Percentiles rank a stretch among this genome's conserved stretches.
Conservation (phyloP, 495 filamentous ascomycete genomes). For the Filosporella fistucella region DNA sequence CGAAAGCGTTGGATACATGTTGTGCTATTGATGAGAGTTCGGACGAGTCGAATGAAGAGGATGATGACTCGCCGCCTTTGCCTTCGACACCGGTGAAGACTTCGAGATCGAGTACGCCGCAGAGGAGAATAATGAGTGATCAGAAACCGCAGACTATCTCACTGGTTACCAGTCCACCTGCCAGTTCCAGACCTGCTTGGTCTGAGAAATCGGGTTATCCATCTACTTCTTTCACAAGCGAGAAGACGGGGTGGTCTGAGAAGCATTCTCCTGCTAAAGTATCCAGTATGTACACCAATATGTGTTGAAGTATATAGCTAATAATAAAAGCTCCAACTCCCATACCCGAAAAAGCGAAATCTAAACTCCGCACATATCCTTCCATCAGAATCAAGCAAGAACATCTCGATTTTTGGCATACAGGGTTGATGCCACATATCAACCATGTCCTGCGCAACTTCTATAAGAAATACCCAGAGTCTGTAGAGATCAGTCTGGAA, state of each 20-base stretch:
- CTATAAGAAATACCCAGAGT: slow-evolving; percentile 64
- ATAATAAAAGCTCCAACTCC: slow-evolving; percentile 14
- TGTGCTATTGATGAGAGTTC: slow-evolving; percentile 32
- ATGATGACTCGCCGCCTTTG: slow-evolving; percentile 16
- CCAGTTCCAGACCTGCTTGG: slow-evolving; percentile 1
- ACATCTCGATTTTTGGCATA: slow-evolving; percentile 66
- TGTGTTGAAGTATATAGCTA: slow-evolving; percentile 1
- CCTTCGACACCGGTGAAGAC: slow-evolving; percentile 10
- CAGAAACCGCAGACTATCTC: slow-evolving; percentile 10
- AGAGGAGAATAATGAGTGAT: slow-evolving; percentile 12
- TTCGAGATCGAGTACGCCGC: slow-evolving; percentile 8
- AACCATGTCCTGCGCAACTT: slow-evolving; percentile 54
- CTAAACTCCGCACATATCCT: slow-evolving; percentile 44
- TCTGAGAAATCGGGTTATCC: slow-evolving; percentile 19
- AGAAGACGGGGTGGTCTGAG: slow-evolving; percentile 16
- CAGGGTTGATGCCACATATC: slow-evolving; percentile 63
- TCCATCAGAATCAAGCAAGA: slow-evolving; percentile 52
- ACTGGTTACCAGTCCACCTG: neutral
- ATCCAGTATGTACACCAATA: slow-evolving; percentile 12
- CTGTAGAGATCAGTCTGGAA: slow-evolving; percentile 68
- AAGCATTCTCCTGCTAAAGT: slow-evolving; percentile 11
- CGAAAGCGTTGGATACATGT: slow-evolving; percentile 35
- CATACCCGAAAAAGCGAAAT: slow-evolving; percentile 23
- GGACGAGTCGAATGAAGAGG: slow-evolving; percentile 18
- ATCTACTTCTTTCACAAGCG: slow-evolving; percentile 1